phyloP scores from a whole-genome alignment of 352 stramenopile genomes.

The Phytophthora tentaculata region DNA sequence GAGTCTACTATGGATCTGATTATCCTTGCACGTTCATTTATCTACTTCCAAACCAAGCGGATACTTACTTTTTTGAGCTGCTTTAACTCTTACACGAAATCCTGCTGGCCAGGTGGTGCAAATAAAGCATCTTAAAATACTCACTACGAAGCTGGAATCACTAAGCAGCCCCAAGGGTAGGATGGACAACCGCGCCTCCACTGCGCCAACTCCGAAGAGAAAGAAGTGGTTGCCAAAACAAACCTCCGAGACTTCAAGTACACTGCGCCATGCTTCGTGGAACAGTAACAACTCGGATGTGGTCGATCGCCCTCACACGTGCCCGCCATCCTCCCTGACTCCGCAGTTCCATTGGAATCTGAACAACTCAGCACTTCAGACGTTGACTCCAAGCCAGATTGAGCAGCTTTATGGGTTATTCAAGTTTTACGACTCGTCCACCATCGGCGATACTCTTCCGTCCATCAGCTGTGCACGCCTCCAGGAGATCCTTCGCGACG shows the following conservation, averaged over 20 bases:
- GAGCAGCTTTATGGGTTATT: conserved; percentile 58
- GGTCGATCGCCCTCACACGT: conserved; percentile 17
- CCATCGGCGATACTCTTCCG: conserved; percentile 46
- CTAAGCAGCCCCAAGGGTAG: not conserved
- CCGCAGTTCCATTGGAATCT: conserved; percentile 67
- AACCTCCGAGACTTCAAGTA: not conserved
- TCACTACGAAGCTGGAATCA: no score
- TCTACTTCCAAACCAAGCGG: no score
- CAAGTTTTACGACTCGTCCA: conserved; percentile 68
- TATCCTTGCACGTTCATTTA: no score
- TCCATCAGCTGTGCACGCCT: conserved; percentile 56
- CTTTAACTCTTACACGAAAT: no score
- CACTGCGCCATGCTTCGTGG: conserved; percentile 11
- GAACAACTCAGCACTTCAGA: conserved; percentile 43
- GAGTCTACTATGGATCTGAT: no score
- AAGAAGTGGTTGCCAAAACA: conserved; percentile 20
- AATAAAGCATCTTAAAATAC: no score
- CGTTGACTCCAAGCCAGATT: conserved; percentile 35
- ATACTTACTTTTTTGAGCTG: no score
- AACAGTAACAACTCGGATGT: not conserved
- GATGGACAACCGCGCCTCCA: conserved; percentile 19
- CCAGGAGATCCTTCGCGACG: conserved; percentile 52
- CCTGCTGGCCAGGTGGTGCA: no score
- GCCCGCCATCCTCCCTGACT: conserved; percentile 18
- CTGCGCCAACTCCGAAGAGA: conserved; percentile 10